Evolutionary conservation across 2,329 filamentous ascomycete genomes (phyloP).

Genomic region (Cryphonectria carpinicola): DNA sequence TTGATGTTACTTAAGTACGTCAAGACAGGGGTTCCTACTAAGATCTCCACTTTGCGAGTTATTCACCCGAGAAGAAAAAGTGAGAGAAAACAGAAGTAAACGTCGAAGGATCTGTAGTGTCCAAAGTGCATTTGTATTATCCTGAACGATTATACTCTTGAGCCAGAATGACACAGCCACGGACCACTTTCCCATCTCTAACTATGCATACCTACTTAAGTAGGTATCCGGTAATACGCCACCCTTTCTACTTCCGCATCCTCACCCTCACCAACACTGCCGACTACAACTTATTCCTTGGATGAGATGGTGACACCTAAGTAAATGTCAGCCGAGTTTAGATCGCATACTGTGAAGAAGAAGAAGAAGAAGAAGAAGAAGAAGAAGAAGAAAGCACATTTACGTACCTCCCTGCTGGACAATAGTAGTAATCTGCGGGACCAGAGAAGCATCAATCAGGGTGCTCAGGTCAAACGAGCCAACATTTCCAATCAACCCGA

Average conservation of each 20-base stretch:
- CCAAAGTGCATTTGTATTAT: constrained; percentile 19
- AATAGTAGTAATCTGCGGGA: constrained; percentile 33
- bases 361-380: too few species aligned
- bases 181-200: constrained; percentile 6
- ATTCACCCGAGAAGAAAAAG: too few species aligned
- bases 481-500: constrained; percentile 36
- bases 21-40: too few species aligned
- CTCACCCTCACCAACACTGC: not conserved
- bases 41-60: too few species aligned
- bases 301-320: not conserved
- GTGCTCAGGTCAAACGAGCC: constrained; percentile 35
- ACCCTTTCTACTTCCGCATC: not conserved
- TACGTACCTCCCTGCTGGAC: constrained; percentile 25
- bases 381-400: too few species aligned
- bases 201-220: not conserved
- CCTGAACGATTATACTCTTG: constrained; percentile 17
- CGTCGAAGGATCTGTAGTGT: constrained; percentile 14
- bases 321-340: not conserved
- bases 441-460: constrained; percentile 32
- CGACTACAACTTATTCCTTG: constrained; percentile 11
- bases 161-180: constrained; percentile 11
- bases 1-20: too few species aligned
- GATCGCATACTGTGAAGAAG: not conserved
- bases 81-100: not conserved
- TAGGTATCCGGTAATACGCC: not conserved